Base-by-base conservation (phyloP, 345 rosid genomes). In the Camelina hispida region DNA sequence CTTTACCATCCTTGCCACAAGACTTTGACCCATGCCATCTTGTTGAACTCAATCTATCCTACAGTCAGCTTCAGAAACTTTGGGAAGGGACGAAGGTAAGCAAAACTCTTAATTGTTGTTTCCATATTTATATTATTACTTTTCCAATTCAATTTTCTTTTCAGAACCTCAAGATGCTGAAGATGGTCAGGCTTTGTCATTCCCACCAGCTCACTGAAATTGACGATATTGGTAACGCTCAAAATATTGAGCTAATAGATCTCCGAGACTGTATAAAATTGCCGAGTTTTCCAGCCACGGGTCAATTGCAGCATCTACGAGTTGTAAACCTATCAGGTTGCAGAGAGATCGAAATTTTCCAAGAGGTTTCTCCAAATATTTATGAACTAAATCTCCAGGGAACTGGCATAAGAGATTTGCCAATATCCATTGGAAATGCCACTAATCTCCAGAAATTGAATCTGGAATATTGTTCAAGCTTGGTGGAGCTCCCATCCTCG, bases 61-160 rank as follows among this genome's bases (percentile, higher is more conserved):
- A 20, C 15, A 73, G 85, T 22, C n/a, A 14, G 13, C 48, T 79
- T 53, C 2, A 65, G 40, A 51, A n/a, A 14, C 79, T 80, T 3
- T 77, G 83, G 83, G 16, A 2, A 35, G 75, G 69, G 32, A 40
- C 25, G 7, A 62, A 12, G 60, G 83, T 82, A 54, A 1, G 55
- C n/a, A 22, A 5, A 20, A 20, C n/a, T 20, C 22, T 20, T 20
- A 20, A 0, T 20, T 20, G 22, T 20, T 20, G 1, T 20, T 20
- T 20, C 22, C 22, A 20, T 20, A 20, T 20, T 20, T 20, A 44
- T 32, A 0, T 14, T 34, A 18, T 9, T 47, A 15, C 1, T 43
- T 71, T 51, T n/a, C 50, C 50, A 25, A 56, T 6, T 13, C 23
- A 50, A 1, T n/a, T 51, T 72, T 62, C 32, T 52, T 0, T 12